Conservation (phyloP, 768 basidiomycete species). For the Amanita rimosa region DNA sequence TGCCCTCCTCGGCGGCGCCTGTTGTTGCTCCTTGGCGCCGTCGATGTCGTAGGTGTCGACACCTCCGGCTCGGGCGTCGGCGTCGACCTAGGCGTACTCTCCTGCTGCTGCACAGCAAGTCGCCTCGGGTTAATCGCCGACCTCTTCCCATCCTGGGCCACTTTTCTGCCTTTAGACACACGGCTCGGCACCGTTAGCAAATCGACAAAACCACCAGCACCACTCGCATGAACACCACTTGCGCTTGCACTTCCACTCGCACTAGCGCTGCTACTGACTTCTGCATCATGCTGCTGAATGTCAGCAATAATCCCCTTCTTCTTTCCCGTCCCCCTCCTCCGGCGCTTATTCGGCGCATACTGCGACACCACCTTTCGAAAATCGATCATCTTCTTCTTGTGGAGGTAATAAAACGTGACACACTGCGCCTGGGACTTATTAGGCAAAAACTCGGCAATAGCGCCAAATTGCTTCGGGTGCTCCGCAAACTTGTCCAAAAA, state of each 20-base stretch:
- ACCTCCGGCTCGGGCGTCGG: conserved; percentile 63
- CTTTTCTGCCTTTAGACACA: conserved; percentile 30
- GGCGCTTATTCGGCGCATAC: conserved; percentile 56
- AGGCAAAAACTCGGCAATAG: conserved; percentile 69
- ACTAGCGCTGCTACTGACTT: conserved; percentile 20
- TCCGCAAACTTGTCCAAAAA: conserved; percentile 77
- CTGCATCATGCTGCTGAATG: conserved; percentile 67
- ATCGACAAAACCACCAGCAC: conserved; percentile 13
- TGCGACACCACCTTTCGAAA: conserved; percentile 68
- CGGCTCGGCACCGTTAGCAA: conserved; percentile 25
- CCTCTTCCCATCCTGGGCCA: conserved; percentile 6
- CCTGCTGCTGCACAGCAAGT: conserved; percentile 32
- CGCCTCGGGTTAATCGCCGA: conserved; percentile 16
- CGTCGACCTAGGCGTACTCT: conserved; percentile 35
- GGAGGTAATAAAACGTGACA: conserved; percentile 88
- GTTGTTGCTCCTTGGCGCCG: conserved; percentile 10
- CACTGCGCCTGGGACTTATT: conserved; percentile 86
- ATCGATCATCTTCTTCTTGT: conserved; percentile 83
- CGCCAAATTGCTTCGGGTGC: conserved; percentile 92
- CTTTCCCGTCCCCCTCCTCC: conserved; percentile 50
- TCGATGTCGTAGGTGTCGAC: conserved; percentile 15
- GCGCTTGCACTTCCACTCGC: no score
- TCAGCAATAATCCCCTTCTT: conserved; percentile 79
- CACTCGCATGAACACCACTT: conserved; percentile 7
- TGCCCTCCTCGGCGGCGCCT: conserved; percentile 5